Evolutionary conservation across 2,329 filamentous ascomycete genomes (phyloP), one percentile per base, ranked within the genome.

Genomic region (Diaporthe citrichinensis): DNA sequence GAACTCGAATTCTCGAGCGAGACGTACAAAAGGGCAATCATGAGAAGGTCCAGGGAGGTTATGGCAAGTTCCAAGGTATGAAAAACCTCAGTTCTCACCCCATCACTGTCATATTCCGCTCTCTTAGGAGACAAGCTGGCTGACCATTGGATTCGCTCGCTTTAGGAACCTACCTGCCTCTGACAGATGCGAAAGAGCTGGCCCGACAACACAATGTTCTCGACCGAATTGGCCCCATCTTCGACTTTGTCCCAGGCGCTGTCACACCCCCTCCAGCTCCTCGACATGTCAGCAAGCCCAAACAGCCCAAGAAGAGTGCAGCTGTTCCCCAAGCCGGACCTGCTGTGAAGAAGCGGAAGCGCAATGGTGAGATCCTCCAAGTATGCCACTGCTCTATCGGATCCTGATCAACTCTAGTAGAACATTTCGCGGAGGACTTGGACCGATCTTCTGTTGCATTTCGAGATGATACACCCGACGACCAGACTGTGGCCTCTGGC

Each of bases 31-130:
- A 98, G 84, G 96, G 97, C 58, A 90, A 94, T 7, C 97, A 99
- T 83, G 97, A 98, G 86, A 99, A 99, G 87, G 96, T 99, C 8
- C 97, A 99, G 83, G 97, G 96, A 78, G 97, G 97, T 23, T 98
- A 98, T 84, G 97, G 97, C 81, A 98, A 98, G 91, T 99, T 98
- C 80, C 97, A 99, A 87, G 96, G 94, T 95, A 81, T 59, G 85
- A 46, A 36, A 31, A 59, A 9, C 28, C 15, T 59, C 46, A 51
- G 14, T 17, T 4, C 36, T 28, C 39, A 8, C 5, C n/a, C 2
- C 31, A 14, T 49, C 4, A 2, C 31, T 36, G 3, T 15, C 15
- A 7, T 34, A 23, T 12, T 49, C 17, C 12, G 10, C 41, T 17
- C 10, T 36, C 5, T 36, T 41, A 6, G 17, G 71, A 39, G 14